Base-by-base conservation (phyloP, 257 asterid genomes). In the Nicotiana otophora region DNA sequence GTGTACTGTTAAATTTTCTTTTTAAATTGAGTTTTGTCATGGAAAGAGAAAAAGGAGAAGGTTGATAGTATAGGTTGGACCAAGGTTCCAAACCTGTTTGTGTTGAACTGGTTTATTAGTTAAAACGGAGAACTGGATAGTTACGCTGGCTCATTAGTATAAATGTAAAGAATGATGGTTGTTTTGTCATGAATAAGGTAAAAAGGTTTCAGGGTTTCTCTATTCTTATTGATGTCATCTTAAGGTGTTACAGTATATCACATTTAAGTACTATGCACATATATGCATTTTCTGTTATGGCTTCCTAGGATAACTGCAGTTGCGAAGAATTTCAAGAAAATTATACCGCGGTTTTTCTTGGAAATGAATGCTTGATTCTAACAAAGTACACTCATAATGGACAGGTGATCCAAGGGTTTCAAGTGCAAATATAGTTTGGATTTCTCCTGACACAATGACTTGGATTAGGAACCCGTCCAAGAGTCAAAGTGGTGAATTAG, bases 381-480 rank as follows among this genome's bases (percentile, higher is more conserved):
- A 81, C 74, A 81, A 30, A 8, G 67, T 66, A 36, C 53, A 51
- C 78, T n/a, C 51, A 17, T 66, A 77, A 86, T 86, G 58, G 81
- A 84, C 91, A 96, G 99, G 98, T 85, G 98, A 96, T 90, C 91
- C 97, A 51, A 92, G 97, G 89, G 91, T 96, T 82, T 87, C 97
- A 75, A 81, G 88, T 74, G 98, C 93, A 31, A 87, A 89, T 82
- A 81, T 93, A 82, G 83, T 88, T 53, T 94, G 98, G 98, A 81
- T 88, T 81, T 92, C 86, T 83, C 94, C 97, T 7, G 97, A 92
- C 77, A 90, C 94, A 33, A 92, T 91, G 39, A 88, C 97, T 83
- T 94, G 95, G 97, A 89, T 87, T 75, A 92, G 93, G 87, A 91
- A 91, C 88, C 94, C 91, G 69, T 54, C 85, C 84, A 91, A 87